Evolutionary conservation across 495 filamentous ascomycete genomes (phyloP), one percentile per base, ranked within the genome.

Genomic region (Saxophila tyrrhenica): DNA sequence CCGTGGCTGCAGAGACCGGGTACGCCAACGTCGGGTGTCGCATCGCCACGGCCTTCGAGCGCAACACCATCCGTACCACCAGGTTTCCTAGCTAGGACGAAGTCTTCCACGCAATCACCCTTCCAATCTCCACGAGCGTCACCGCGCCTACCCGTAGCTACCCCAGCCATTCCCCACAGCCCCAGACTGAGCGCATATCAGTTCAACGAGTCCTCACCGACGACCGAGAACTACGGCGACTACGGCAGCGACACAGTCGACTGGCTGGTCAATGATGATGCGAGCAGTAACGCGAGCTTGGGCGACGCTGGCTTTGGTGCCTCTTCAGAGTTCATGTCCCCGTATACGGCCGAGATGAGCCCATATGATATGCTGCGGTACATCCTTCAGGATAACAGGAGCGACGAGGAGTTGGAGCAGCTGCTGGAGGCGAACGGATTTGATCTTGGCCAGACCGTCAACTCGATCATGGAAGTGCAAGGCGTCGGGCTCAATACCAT

Each of bases 291-390:
- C 24, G 83, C 87, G 13, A 95, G 89, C 11, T 79, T 82, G 2
- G 85, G 79, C 21, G 74, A 84, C 25, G 83, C 87, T 22, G 57
- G 54, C 22, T 56, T 41, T 57, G 86, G 84, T 52, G 83, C 83
- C 19, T 85, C 84, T 8, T 83, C 89, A 16, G 82, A 90, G 52
- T 94, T 87, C 62, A 79, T 87, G 55, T 81, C 86, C 24, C 79
- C 83, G 32, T 79, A 85, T 55, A 82, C 85, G 58, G 74, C 73
- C 57, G 89, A 97, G 62, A 99, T 99, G 94, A 92, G 87, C 49
- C 90, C 94, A 2, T 94, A 95, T 72, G 94, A 99, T 68, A 99
- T 99, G 76, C 74, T 99, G 42, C 85, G 94, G 48, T 95, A 90
- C 11, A 92, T 99, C 25, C 75, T 99, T 32, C 89, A 91, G 11